Evolutionary conservation across 139 green algal species (phyloP).

Genomic region (Tetratostichococcus sp.): DNA sequence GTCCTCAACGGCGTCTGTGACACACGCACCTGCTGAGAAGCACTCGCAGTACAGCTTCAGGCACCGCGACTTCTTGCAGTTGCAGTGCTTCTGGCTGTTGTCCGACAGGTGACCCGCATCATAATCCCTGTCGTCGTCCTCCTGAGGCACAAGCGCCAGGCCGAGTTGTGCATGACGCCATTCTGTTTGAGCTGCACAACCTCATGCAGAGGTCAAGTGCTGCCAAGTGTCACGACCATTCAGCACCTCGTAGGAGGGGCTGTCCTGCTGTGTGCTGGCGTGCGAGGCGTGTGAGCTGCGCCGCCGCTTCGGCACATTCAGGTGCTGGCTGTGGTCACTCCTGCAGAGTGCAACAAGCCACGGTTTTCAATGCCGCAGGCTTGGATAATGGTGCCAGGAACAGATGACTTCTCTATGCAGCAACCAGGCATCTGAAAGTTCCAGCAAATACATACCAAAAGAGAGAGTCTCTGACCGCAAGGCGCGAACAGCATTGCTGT

Average conservation of each 20-base stretch:
- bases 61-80: slow-evolving; percentile 34
- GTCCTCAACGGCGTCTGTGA: no score
- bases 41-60: slow-evolving; percentile 82
- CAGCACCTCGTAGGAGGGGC: not conserved
- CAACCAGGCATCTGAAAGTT: no score
- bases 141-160: not conserved
- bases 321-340: not conserved
- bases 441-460: no score
- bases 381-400: no score
- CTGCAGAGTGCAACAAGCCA: not conserved
- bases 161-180: no score
- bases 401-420: no score
- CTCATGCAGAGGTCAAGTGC: no score
- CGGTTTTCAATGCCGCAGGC: no score
- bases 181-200: no score
- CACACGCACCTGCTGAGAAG: slow-evolving; percentile 54
- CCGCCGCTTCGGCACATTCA: not conserved
- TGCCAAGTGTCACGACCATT: no score
- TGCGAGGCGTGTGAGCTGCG: not conserved
- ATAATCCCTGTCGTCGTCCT: not conserved
- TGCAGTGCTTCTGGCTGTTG: not conserved
- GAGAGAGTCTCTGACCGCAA: no score
- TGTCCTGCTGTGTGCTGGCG: not conserved
- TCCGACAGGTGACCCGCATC: not conserved
- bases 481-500: no score